Conservation (phyloP, 495 filamentous ascomycete species). For the Evansstolkia leycettana region DNA sequence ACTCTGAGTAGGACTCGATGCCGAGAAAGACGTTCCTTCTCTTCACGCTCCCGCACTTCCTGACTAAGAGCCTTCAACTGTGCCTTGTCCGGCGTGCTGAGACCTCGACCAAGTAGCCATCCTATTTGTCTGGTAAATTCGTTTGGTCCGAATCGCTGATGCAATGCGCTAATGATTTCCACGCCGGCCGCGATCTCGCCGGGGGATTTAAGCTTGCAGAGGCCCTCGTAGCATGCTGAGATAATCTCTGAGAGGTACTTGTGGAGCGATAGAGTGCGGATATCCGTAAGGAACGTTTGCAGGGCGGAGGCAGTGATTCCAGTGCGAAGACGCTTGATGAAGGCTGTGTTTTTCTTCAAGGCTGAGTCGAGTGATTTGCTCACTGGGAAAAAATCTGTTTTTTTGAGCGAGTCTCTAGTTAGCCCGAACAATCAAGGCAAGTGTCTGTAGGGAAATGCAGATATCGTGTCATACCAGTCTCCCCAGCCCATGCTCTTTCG, state of each 20-base stretch:
- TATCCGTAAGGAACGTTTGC: conserved; percentile 78
- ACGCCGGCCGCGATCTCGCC: conserved; percentile 85
- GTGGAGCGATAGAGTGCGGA: conserved; percentile 82
- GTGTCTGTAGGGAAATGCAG: too few relatives aligned
- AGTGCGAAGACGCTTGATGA: conserved; percentile 92
- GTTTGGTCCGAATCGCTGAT: conserved; percentile 84
- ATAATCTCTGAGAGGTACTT: conserved; percentile 98
- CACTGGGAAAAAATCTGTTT: conserved; percentile 66
- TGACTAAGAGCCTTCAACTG: conserved; percentile 64
- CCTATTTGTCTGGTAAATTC: conserved; percentile 89
- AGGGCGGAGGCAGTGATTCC: conserved; percentile 69
- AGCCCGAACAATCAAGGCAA: too few relatives aligned
- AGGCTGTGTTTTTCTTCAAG: conserved; percentile 97
- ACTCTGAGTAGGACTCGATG: conserved; percentile 81
- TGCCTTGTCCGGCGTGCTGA: conserved; percentile 84
- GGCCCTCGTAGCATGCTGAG: conserved; percentile 92
- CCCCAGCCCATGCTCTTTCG: conserved; percentile 73
- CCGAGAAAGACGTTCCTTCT: conserved; percentile 80
- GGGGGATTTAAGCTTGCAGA: conserved; percentile 80
- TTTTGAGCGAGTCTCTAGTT: too few relatives aligned
- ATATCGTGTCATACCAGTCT: conserved; percentile 59
- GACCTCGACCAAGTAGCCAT: conserved; percentile 83
- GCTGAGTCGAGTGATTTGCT: conserved; percentile 82
- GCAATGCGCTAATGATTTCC: conserved; percentile 85
- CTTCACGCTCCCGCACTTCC: conserved; percentile 85